Conservation (phyloP, 257 asterid species). For the Petunia axillaris region DNA sequence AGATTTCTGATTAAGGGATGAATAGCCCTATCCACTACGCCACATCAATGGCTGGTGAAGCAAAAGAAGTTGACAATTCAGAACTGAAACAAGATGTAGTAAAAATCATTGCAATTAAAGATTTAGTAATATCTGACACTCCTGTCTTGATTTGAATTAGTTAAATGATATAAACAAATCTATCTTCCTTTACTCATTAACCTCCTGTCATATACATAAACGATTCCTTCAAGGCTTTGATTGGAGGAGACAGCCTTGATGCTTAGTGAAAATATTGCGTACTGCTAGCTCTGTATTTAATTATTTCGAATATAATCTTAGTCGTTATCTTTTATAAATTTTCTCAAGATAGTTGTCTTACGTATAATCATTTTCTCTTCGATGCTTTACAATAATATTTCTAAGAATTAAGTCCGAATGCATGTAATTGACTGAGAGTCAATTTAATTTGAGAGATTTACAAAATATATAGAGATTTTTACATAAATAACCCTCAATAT, state of each 20-base stretch:
- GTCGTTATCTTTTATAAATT: background rate
- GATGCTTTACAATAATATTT: too few species aligned
- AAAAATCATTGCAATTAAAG: slow-evolving; percentile 1
- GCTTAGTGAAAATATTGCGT: background rate
- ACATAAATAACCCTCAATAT: too few species aligned
- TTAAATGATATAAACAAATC: background rate
- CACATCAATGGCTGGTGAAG: background rate
- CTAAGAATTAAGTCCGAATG: too few species aligned
- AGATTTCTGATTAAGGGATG: too few species aligned
- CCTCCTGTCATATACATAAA: background rate
- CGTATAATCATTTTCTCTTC: background rate
- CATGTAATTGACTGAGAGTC: too few species aligned
- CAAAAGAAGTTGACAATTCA: slow-evolving; percentile 4
- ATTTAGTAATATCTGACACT: slow-evolving; percentile 13
- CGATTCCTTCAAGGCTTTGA: background rate
- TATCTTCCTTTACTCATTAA: background rate
- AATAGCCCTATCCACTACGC: too few species aligned
- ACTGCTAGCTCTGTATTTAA: background rate
- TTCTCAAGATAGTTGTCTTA: background rate
- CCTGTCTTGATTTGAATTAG: slow-evolving; percentile 22
- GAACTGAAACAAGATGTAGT: background rate
- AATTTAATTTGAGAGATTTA: too few species aligned
- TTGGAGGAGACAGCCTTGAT: background rate
- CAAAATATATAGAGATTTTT: too few species aligned
- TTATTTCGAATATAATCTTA: background rate